Percentiles rank a stretch among this genome's conserved stretches.
These are phyloP conservation scores for Castanea crenata DNA, from an alignment of 306 rosid genomes.

Conservation along the genomic window DNA sequence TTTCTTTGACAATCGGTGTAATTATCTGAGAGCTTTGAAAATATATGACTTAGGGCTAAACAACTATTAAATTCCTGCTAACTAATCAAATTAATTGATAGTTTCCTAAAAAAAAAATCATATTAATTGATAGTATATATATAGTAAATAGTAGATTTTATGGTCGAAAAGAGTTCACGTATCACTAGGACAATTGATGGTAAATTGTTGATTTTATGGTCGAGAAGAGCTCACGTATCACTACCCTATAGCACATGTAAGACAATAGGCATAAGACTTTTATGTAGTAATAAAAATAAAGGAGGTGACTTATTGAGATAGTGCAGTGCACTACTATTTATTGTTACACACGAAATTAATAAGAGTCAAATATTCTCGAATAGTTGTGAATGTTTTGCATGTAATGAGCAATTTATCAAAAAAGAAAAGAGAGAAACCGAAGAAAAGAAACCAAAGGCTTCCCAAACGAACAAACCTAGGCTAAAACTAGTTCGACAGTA, in stretches of 20 bases:
- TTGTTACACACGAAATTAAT: too few species aligned
- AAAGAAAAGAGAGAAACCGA: too few species aligned
- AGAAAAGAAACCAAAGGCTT: too few species aligned
- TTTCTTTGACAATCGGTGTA: background rate
- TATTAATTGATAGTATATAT: background rate
- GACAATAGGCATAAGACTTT: background rate
- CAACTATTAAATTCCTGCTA: background rate
- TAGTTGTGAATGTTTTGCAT: too few species aligned
- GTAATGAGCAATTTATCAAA: too few species aligned
- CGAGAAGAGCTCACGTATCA: background rate
- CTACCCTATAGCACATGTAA: background rate
- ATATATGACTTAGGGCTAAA: background rate
- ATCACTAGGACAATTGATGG: too few species aligned
- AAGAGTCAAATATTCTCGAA: too few species aligned
- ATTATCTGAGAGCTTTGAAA: background rate
- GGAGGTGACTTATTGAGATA: background rate
- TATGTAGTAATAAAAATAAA: background rate
- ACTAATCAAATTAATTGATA: background rate
- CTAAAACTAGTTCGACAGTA: too few species aligned
- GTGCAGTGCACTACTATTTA: background rate
- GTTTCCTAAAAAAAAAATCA: too few species aligned
- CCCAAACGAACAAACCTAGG: too few species aligned
- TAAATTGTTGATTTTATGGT: background rate
- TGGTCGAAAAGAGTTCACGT: background rate
- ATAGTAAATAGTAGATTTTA: background rate